These are phyloP conservation scores for Gremmenia infestans DNA, from an alignment of 2,329 filamentous ascomycete species.

Conservation along the genomic window DNA sequence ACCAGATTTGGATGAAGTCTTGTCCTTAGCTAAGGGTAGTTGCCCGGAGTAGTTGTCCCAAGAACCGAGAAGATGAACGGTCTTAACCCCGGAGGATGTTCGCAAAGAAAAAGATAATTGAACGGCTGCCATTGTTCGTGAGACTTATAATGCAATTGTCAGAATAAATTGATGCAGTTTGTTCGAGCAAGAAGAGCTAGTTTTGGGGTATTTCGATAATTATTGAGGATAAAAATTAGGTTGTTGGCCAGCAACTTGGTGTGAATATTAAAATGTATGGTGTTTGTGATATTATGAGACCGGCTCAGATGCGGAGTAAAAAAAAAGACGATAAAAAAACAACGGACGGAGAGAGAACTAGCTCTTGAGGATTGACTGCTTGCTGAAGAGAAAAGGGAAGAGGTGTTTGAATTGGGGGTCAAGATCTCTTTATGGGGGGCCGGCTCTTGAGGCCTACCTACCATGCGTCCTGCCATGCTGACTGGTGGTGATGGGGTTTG, in stretches of 20 bases:
- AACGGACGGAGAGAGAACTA: constrained; percentile 39
- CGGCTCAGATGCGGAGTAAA: constrained; percentile 45
- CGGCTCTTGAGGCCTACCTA: constrained; percentile 4
- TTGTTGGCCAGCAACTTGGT: constrained; percentile 48
- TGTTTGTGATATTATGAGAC: constrained; percentile 43
- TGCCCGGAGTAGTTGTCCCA: constrained; percentile 97
- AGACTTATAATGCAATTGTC: constrained; percentile 35
- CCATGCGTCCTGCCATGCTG: constrained; percentile 1
- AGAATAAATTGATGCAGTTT: constrained; percentile 31
- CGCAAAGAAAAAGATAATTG: constrained; percentile 95
- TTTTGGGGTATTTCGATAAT: constrained; percentile 26
- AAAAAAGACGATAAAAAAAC: constrained; percentile 46
- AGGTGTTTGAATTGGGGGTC: constrained; percentile 18
- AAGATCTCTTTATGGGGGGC: constrained; percentile 27
- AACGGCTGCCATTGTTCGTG: constrained; percentile 73
- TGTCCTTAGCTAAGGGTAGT: constrained; percentile 89
- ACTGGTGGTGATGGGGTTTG: constrained; percentile 6
- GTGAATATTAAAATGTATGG: constrained; percentile 31
- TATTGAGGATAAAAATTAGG: constrained; percentile 52
- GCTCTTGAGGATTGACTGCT: constrained; percentile 53
- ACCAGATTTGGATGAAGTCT: constrained; percentile 74
- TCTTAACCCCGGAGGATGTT: constrained; percentile 94
- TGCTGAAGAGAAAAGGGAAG: constrained; percentile 52
- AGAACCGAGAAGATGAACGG: constrained; percentile 92
- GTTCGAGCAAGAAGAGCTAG: constrained; percentile 38